phyloP scores from a whole-genome alignment of 2,329 filamentous ascomycete species.

The Scleromitrula shiraiana region DNA sequence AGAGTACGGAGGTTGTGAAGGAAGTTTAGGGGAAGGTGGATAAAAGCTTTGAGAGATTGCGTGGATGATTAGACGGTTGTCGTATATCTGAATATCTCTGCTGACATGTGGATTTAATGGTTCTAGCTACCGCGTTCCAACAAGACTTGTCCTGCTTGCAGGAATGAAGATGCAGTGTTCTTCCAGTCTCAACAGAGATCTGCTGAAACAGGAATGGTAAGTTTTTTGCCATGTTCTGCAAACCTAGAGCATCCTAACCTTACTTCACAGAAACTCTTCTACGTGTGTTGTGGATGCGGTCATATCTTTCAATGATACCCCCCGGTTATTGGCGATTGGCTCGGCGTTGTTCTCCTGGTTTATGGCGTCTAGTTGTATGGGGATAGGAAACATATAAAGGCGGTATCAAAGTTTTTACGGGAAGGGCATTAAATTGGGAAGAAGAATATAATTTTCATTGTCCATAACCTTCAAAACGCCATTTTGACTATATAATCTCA shows the following conservation, averaged over 20 bases:
- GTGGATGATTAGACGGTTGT: conserved; percentile 6
- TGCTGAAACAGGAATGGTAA: conserved; percentile 96
- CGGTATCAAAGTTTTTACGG: not conserved
- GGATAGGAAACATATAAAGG: conserved; percentile 6
- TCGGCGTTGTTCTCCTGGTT: conserved; percentile 6
- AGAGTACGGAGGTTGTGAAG: not conserved
- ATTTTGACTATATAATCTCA: conserved; percentile 1
- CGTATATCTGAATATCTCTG: conserved; percentile 19
- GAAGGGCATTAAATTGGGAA: not conserved
- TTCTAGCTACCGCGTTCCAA: conserved; percentile 83
- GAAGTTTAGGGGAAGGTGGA: conserved; percentile 6
- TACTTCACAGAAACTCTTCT: conserved; percentile 68
- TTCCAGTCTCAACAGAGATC: conserved; percentile 98
- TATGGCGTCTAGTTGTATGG: conserved; percentile 8
- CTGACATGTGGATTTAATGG: conserved; percentile 34
- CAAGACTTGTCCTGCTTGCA: conserved; percentile 77
- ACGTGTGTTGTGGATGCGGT: conserved; percentile 90
- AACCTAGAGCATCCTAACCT: conserved; percentile 15
- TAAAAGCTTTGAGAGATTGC: not conserved
- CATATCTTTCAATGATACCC: conserved; percentile 63
- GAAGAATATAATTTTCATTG: conserved; percentile 1
- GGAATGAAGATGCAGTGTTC: conserved; percentile 86
- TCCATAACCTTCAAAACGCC: conserved; percentile 4
- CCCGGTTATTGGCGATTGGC: conserved; percentile 7
- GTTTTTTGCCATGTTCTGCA: conserved; percentile 27